Conservation (phyloP, 306 rosid species). For the Quercus cerris region DNA sequence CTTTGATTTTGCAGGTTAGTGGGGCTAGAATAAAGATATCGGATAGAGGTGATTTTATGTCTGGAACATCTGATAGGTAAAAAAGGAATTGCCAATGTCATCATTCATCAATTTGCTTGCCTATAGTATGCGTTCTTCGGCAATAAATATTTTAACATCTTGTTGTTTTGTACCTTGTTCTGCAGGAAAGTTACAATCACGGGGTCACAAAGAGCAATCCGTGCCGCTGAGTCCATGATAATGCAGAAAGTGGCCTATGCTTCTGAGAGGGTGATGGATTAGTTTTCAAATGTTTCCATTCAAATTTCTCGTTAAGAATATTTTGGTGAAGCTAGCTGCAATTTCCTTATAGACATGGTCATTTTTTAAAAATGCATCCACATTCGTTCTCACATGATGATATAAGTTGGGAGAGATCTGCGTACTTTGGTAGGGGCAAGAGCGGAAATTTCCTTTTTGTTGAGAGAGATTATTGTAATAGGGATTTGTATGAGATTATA, state of each 20-base stretch:
- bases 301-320: conserved; percentile 25
- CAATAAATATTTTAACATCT: background rate
- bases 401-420: conserved; percentile 37
- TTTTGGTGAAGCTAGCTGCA: conserved; percentile 35
- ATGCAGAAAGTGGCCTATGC: conserved; percentile 92
- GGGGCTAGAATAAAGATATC: conserved; percentile 99
- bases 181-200: conserved; percentile 97
- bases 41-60: conserved; percentile 92
- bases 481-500: conserved; percentile 43
- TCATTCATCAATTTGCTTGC: conserved; percentile 6
- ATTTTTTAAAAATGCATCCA: conserved; percentile 39
- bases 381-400: conserved; percentile 29
- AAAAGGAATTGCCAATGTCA: background rate
- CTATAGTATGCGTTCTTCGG: background rate
- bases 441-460: conserved; percentile 28
- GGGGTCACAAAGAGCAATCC: conserved; percentile 93
- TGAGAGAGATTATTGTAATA: conserved; percentile 29
- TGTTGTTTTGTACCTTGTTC: conserved; percentile 10
- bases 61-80: conserved; percentile 98
- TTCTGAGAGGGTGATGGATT: conserved; percentile 67
- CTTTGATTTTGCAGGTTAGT: conserved; percentile 57
- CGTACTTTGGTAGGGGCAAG: conserved; percentile 40
- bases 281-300: conserved; percentile 27
- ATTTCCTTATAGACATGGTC: conserved; percentile 40
- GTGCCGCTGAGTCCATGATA: conserved; percentile 84